Evolutionary conservation across 1,284 basidiomycete genomes (phyloP).

Genomic region (Ceratobasidium papillatum): DNA sequence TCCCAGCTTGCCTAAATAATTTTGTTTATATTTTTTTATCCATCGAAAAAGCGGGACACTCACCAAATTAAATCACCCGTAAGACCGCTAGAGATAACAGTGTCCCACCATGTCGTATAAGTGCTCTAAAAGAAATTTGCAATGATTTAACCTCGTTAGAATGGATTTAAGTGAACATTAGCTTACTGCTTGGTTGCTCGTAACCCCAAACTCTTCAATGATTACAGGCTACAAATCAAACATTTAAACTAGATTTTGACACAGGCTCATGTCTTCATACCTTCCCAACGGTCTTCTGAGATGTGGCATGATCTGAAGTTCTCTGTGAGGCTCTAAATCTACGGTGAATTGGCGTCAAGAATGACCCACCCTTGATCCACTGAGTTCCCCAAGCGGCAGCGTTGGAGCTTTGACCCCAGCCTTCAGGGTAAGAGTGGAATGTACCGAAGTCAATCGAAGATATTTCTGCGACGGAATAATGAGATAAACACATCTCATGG

Average conservation of each 20-base stretch:
- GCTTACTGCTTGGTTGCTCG: constrained; percentile 52
- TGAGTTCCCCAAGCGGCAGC: constrained; percentile 52
- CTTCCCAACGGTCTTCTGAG: constrained; percentile 61
- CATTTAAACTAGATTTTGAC: too few relatives aligned
- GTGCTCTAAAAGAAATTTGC: constrained; percentile 49
- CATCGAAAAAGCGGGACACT: too few relatives aligned
- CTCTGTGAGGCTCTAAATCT: neutral
- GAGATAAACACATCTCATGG: neutral
- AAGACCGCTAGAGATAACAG: constrained; percentile 61
- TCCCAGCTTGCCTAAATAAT: constrained; percentile 60
- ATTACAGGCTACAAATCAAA: constrained; percentile 57
- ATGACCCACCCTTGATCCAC: constrained; percentile 52
- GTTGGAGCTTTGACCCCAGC: constrained; percentile 49
- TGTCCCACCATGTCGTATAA: constrained; percentile 63
- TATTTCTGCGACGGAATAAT: constrained; percentile 17
- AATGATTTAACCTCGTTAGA: neutral
- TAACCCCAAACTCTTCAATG: constrained; percentile 63
- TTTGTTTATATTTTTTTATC: too few relatives aligned
- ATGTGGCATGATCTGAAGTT: constrained; percentile 64
- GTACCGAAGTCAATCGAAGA: constrained; percentile 45
- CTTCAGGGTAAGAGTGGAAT: constrained; percentile 42
- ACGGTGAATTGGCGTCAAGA: neutral
- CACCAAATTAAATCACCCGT: too few relatives aligned
- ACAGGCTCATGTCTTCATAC: neutral
- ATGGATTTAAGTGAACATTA: neutral